Percentiles rank a stretch among this genome's conserved stretches.
Evolutionary conservation across 495 filamentous ascomycete species (phyloP).

Genomic region (Lasiosphaeris hirsuta): DNA sequence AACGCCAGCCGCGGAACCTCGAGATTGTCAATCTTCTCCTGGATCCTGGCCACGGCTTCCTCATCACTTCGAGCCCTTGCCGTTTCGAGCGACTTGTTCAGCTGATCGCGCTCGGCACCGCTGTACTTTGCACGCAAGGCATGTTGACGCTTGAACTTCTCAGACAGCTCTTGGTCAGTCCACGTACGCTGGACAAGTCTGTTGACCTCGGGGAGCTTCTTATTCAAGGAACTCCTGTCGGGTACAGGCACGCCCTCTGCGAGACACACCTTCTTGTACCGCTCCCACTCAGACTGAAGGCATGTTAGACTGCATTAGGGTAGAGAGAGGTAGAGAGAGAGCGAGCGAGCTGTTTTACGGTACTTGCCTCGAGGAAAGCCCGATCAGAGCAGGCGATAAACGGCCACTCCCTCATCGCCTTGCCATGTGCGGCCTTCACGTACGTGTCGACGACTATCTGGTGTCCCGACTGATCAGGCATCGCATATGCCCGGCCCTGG

Average conservation of each 20-base stretch:
- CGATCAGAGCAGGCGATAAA: conserved; percentile 81
- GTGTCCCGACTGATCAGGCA: conserved; percentile 67
- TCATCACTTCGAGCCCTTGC: conserved; percentile 63
- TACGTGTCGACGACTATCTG: conserved; percentile 74
- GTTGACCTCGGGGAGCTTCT: conserved; percentile 81
- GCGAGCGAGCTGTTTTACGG: not conserved
- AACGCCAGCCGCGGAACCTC: conserved; percentile 67
- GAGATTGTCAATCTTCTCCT: conserved; percentile 65
- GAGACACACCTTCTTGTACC: conserved; percentile 72
- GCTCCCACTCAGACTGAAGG: conserved; percentile 68
- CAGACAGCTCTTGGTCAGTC: conserved; percentile 72
- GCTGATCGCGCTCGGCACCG: conserved; percentile 59
- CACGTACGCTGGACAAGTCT: conserved; percentile 70
- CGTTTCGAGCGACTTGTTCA: conserved; percentile 59
- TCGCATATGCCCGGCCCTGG: conserved; percentile 73
- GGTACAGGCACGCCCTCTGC: conserved; percentile 70
- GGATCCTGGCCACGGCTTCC: conserved; percentile 54
- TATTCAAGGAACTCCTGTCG: conserved; percentile 57
- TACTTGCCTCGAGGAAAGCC: conserved; percentile 65
- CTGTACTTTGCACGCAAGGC: conserved; percentile 56
- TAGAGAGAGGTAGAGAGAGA: not conserved
- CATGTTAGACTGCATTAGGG: conserved; percentile 21
- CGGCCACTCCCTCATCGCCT: conserved; percentile 71
- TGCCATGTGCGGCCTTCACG: conserved; percentile 68
- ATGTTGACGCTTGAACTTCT: conserved; percentile 69